Evolutionary conservation across 179 eudicot species (phyloP).

Genomic region (Amaranthus tricolor): DNA sequence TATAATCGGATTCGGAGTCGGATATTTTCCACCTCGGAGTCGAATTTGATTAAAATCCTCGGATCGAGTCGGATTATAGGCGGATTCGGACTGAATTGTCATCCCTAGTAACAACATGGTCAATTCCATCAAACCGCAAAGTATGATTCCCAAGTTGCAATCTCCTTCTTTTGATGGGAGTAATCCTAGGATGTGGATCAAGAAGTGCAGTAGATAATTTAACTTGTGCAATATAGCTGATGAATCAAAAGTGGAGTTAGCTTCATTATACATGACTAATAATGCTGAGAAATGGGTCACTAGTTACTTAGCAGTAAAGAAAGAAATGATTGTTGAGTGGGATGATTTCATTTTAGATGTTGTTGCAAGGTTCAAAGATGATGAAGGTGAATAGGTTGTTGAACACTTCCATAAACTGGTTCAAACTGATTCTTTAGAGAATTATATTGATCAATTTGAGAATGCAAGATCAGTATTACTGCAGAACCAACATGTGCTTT

Average conservation of each 20-base stretch:
- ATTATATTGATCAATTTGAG: background rate
- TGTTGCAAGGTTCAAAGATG: background rate
- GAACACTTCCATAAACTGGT: conserved; percentile 2
- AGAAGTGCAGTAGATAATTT: background rate
- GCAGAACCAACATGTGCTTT: background rate
- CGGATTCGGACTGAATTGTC: too few relatives aligned
- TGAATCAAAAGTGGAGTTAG: background rate
- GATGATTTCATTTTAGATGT: background rate
- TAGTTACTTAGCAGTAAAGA: background rate
- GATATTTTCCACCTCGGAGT: too few relatives aligned
- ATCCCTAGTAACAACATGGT: too few relatives aligned
- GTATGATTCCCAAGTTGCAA: background rate
- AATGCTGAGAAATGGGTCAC: background rate
- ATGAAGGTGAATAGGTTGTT: background rate
- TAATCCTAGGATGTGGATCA: background rate
- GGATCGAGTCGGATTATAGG: too few relatives aligned
- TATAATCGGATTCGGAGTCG: too few relatives aligned
- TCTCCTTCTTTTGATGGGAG: conserved; percentile 3
- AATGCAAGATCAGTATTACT: background rate
- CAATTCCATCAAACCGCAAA: background rate
- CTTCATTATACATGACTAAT: background rate
- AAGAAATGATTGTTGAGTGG: background rate
- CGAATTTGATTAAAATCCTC: too few relatives aligned
- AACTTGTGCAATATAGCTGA: background rate
- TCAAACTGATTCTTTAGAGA: background rate